Base-by-base conservation (phyloP, 2,329 filamentous ascomycete genomes). In the Aschersonia sp. region DNA sequence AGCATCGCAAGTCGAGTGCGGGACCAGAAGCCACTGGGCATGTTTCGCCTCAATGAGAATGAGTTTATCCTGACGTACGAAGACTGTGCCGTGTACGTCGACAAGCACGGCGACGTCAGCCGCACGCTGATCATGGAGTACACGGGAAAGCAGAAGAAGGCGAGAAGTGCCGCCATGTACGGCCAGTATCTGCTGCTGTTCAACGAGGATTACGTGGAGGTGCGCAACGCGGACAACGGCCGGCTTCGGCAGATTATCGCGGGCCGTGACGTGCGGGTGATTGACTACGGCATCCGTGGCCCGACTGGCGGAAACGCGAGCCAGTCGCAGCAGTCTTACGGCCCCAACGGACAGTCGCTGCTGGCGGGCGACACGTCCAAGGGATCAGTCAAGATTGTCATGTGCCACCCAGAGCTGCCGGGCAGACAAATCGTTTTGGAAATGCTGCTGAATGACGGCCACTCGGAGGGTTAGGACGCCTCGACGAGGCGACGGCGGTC, bases 111-210 rank as follows among this genome's bases (percentile, higher is more conserved):
- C 54, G 92, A 98, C 51, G 87, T 98, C 31, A 90, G 82, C 40
- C 84, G 94, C 43, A 87, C 84, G 31, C 87, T 97, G 49, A 89
- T 97, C 58, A 95, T 98, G 88, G 88, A 97, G 61, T 98, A 97
- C 63, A 92, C 94, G n/a, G 92, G 92, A 54, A 90, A 84, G 58
- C 75, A 78, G 60, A 79, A 78, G 64, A 78, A 77, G 63, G 92
- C 92, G 1, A 82, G 83, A 52, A 79, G 81, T 10, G 89, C 89
- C 2, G 92, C 88, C 51, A 82, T 97, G 68, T 94, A 87, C 56
- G 89, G 88, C 1, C 84, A 88, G 49, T 97, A 95, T 62, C 76
- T 98, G 5, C 72, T 98, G 6, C 77, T 98, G 5, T 95, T 97
- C 68, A 92, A 95, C 62, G 83, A 86, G 29, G 90, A 97, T 63